Evolutionary conservation across 768 basidiomycete species (phyloP).

Genomic region (Serendipita sp.): DNA sequence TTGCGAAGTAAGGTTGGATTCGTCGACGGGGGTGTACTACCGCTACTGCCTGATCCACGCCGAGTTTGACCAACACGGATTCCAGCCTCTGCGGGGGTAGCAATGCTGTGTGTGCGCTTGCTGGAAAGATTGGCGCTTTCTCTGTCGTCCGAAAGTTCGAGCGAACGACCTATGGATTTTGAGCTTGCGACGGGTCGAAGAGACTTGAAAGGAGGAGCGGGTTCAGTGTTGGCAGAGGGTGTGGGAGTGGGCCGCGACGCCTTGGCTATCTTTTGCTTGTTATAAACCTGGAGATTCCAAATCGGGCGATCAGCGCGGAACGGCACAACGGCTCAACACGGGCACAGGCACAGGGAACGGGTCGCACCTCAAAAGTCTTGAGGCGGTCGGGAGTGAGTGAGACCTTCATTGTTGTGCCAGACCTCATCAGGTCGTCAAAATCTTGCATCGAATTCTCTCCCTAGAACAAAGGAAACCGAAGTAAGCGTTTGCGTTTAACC

Average conservation of each 20-base stretch:
- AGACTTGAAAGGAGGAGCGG: slow-evolving; percentile 6
- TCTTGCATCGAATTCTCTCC: slow-evolving; percentile 50
- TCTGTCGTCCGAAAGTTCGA: neutral
- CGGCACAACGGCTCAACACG: neutral
- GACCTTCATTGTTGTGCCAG: slow-evolving; percentile 84
- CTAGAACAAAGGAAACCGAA: slow-evolving; percentile 20
- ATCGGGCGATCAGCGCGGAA: slow-evolving; percentile 8
- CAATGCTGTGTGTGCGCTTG: neutral
- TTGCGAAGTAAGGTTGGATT: slow-evolving; percentile 5
- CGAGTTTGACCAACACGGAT: neutral
- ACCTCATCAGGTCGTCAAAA: slow-evolving; percentile 87
- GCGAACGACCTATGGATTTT: slow-evolving; percentile 1
- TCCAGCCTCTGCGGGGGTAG: neutral
- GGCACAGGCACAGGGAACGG: neutral
- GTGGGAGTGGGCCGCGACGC: slow-evolving; percentile 10
- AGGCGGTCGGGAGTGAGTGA: slow-evolving; percentile 89
- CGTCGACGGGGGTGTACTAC: neutral
- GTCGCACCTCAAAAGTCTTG: slow-evolving; percentile 78
- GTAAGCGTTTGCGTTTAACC: neutral
- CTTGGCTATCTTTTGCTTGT: slow-evolving; percentile 45
- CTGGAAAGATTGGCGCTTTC: neutral
- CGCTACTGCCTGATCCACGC: slow-evolving; percentile 2
- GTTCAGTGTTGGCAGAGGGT: slow-evolving; percentile 8
- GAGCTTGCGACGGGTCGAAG: slow-evolving; percentile 3
- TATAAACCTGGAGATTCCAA: slow-evolving; percentile 37